Base-by-base conservation (phyloP, 2,329 filamentous ascomycete genomes). In the Curvularia spicifera region DNA sequence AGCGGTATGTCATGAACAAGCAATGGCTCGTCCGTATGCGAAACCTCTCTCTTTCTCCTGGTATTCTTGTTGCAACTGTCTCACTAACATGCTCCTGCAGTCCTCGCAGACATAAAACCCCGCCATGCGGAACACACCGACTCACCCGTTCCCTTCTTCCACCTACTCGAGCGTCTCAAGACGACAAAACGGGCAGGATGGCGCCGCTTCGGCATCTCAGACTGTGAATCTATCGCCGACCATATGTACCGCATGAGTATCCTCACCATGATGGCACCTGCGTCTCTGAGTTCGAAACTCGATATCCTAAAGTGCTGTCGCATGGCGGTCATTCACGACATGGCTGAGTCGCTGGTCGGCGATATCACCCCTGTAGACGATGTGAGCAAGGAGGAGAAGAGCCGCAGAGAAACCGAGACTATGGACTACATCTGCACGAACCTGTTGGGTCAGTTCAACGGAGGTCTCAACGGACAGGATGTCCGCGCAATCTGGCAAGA, bases 241-340 rank as follows among this genome's bases (percentile, higher is more conserved):
- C 95, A 99, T 84, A 99, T 99, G 95, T 99, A 98, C 80, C 93
- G 95, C 79, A 99, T 99, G 95, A 92, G 93, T 49, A 86, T 99
- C 67, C 92, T 99, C 77, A 93, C 91, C 64, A 91, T 99, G 88
- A 86, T 97, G 65, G 93, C 92, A 2, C 94, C 95, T 1, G 84
- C 91, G 0, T 80, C 89, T 1, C 85, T 97, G 10, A 83, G 87
- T 2, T 79, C 86, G 0, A 85, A 85, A 39, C 83, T 98, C 71
- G 90, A 98, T 74, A 84, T 97, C 39, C 79, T 85, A 26, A 89
- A 88, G 68, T 99, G 95, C 82, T 94, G 92, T 70, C 91, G 91
- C 79, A 97, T 99, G 93, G 94, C 93, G 26, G 84, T 99, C 33
- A 83, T 99, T 44, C 95, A 99, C 81, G 95, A 99, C 80, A 97